Base-by-base conservation (phyloP, 345 rosid genomes). In the Litchi chinensis region DNA sequence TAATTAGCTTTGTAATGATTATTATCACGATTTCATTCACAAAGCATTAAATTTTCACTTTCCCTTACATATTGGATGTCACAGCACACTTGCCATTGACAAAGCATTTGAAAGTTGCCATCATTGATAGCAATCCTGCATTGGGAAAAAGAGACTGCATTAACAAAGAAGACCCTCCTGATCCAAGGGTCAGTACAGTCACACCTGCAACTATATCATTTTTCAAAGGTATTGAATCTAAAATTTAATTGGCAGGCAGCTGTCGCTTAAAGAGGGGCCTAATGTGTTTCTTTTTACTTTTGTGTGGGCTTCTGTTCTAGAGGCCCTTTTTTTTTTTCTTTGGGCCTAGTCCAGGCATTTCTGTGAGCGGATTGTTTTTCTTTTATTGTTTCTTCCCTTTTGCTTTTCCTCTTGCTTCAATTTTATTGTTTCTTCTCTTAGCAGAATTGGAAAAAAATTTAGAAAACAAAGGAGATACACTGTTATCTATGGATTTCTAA, bases 121-220 rank as follows among this genome's bases (percentile, higher is more conserved):
- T 95, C 77, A 88, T 95, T 80, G 97, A 92, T 82, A 87, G 90
- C 81, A 93, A 92, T 90, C 97, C 94, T 73, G 91, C 94, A 74
- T 81, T 93, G 82, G 86, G 83, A 74, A 86, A 83, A 62, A 85
- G 82, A 72, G 65, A 77, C 54, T 40, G 68, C 73, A 87, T 91
- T 71, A 89, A 88, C 77, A 90, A 85, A 81, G 97, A 90, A 10
- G 86, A 87, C 71, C 89, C 87, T 41, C 99, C 98, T 77, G 99
- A 93, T 88, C 87, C 96, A 0, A 90, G 99, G 86, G 99, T 95
- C 89, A 93, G 98, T 73, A 90, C 99, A 8, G 93, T 95, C 75
- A 93, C 98, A 26, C 99, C 98, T 77, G 92, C 96, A 26, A 86
- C 96, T 13, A 86, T 92, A 79, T 89, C 97, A 32, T 80, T 87